Percentiles rank a stretch among this genome's conserved stretches.
These are phyloP conservation scores for Pseudoscleropodium purum DNA, from an alignment of 225 moss, liverwort and hornwort genomes.

Conservation along the genomic window DNA sequence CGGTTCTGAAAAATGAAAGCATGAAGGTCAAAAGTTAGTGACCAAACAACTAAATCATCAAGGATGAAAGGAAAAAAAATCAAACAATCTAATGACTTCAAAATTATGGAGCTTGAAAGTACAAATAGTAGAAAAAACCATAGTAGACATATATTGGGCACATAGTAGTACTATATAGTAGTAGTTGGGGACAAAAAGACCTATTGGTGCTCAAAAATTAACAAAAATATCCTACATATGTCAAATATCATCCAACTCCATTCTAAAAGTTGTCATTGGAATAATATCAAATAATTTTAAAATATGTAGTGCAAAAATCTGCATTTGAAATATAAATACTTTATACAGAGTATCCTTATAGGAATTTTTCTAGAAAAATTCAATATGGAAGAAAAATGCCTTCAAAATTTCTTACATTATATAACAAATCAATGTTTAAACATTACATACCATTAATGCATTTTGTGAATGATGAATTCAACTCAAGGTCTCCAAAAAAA, in stretches of 20 bases:
- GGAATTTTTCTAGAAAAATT: neutral
- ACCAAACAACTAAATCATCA: neutral
- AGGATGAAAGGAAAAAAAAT: neutral
- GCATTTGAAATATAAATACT: neutral
- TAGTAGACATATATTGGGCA: no score
- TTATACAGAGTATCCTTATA: no score
- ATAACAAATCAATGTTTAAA: neutral
- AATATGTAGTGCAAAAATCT: neutral
- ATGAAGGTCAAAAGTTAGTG: neutral
- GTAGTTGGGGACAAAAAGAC: no score
- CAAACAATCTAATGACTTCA: neutral
- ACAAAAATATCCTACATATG: neutral
- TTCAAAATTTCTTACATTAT: neutral
- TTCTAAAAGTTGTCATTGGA: neutral
- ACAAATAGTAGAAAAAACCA: neutral
- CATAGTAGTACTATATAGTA: no score
- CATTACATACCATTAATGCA: neutral
- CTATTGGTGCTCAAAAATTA: neutral
- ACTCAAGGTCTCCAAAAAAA: neutral
- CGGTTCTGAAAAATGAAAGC: fast-evolving
- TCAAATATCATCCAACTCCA: neutral
- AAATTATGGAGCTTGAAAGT: neutral
- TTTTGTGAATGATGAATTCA: neutral
- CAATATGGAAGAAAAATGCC: neutral
- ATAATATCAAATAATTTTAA: neutral